These are phyloP conservation scores for Lepiota venenata DNA, from an alignment of 768 basidiomycete genomes.

Conservation along the genomic window DNA sequence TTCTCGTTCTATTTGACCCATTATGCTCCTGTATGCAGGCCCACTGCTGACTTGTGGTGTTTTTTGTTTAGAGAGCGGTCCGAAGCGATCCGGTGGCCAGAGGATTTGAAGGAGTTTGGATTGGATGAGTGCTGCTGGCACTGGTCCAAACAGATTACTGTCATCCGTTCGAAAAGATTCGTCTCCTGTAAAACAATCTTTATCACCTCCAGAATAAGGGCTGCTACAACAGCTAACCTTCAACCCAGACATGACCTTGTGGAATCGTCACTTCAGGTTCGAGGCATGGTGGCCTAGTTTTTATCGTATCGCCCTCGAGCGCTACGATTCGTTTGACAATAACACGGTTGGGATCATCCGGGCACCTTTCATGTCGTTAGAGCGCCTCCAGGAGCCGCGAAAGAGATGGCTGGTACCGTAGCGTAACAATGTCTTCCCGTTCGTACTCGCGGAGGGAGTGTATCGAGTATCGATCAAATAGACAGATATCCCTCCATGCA, in stretches of 20 bases:
- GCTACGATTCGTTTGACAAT: conserved; percentile 69
- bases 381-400: background rate
- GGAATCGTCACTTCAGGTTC: conserved; percentile 52
- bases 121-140: conserved; percentile 48
- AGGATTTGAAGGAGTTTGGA: conserved; percentile 46
- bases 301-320: conserved; percentile 57
- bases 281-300: conserved; percentile 68
- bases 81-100: conserved; percentile 51
- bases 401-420: conserved; percentile 38
- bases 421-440: conserved; percentile 63
- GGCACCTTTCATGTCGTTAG: conserved; percentile 43
- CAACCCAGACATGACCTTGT: conserved; percentile 68
- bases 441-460: conserved; percentile 31
- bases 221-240: conserved; percentile 41
- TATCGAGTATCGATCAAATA: conserved; percentile 55
- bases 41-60: conserved; percentile 14
- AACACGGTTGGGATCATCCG: conserved; percentile 45
- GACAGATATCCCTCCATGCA: conserved; percentile 52
- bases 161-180: conserved; percentile 66
- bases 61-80: conserved; percentile 21
- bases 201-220: background rate
- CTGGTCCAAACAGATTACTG: conserved; percentile 69
- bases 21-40: conserved; percentile 26
- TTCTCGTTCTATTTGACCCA: conserved; percentile 37
- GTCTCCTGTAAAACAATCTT: conserved; percentile 41